These are phyloP conservation scores for Handroanthus guayacan DNA, from an alignment of 257 asterid genomes.

Conservation along the genomic window DNA sequence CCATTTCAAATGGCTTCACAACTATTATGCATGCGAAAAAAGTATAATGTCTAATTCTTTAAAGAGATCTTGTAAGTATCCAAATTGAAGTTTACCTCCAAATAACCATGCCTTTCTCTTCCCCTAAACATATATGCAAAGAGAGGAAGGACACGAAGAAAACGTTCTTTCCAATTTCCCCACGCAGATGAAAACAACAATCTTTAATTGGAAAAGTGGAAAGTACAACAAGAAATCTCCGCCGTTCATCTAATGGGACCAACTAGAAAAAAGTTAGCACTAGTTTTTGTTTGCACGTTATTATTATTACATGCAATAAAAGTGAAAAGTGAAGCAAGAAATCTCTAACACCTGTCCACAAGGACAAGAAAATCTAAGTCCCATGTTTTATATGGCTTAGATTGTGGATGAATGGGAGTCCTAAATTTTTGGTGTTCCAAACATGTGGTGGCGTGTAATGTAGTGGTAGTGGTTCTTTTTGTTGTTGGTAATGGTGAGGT, in stretches of 20 bases:
- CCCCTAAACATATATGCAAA: neutral
- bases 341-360: neutral
- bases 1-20: no score
- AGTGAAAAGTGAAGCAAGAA: neutral
- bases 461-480: neutral
- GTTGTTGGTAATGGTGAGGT: neutral
- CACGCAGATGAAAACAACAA: neutral
- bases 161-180: no score
- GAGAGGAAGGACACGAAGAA: no score
- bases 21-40: neutral
- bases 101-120: neutral
- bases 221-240: neutral
- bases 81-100: neutral
- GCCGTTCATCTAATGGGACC: neutral
- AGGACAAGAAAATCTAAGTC: neutral
- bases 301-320: neutral
- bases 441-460: constrained; percentile 5
- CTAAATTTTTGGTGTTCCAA: neutral
- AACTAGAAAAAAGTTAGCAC: neutral
- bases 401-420: neutral
- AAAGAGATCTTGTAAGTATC: neutral
- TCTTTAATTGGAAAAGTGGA: neutral
- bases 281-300: neutral
- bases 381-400: neutral
- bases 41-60: neutral